phyloP scores from a whole-genome alignment of 164 flowering plant species.

The Sextonia rubra region DNA sequence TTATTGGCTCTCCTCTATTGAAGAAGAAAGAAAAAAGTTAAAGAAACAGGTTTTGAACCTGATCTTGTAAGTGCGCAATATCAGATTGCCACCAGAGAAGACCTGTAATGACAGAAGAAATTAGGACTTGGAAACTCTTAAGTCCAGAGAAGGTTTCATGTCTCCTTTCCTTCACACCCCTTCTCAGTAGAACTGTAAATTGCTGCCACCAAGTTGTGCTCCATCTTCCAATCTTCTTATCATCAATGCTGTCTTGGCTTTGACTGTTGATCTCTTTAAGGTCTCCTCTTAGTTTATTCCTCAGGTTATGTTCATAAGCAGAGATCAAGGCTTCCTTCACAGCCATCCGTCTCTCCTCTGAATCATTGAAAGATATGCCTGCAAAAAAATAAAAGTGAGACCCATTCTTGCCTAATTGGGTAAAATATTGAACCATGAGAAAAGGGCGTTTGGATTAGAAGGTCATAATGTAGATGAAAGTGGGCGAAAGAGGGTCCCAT shows the following conservation, averaged over 20 bases:
- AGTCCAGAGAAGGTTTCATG: slow-evolving; percentile 14
- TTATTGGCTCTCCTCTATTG: too few relatives aligned
- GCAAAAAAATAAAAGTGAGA: too few relatives aligned
- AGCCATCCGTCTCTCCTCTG: slow-evolving; percentile 9
- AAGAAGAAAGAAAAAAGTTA: not conserved
- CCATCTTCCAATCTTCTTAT: slow-evolving; percentile 36
- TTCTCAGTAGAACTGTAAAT: slow-evolving; percentile 6
- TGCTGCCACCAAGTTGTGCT: slow-evolving; percentile 19
- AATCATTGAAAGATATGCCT: slow-evolving; percentile 14
- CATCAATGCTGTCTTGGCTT: not conserved
- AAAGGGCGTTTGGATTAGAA: too few relatives aligned
- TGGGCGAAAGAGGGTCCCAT: too few relatives aligned
- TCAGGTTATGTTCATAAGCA: not conserved
- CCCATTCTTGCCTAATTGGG: too few relatives aligned
- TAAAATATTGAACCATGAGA: too few relatives aligned
- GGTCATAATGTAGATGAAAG: too few relatives aligned
- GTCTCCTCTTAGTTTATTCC: not conserved
- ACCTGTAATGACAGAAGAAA: slow-evolving; percentile 3
- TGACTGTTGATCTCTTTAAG: not conserved
- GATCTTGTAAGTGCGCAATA: slow-evolving; percentile 33
- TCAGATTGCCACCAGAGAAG: slow-evolving; percentile 16
- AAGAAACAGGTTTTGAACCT: not conserved
- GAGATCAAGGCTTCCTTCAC: slow-evolving; percentile 2
- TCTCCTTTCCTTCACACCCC: slow-evolving; percentile 12
- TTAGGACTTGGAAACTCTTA: slow-evolving; percentile 6